These are phyloP conservation scores for Ceratocystis cacaofunesta DNA, from an alignment of 2,329 filamentous ascomycete species.

Conservation along the genomic window DNA sequence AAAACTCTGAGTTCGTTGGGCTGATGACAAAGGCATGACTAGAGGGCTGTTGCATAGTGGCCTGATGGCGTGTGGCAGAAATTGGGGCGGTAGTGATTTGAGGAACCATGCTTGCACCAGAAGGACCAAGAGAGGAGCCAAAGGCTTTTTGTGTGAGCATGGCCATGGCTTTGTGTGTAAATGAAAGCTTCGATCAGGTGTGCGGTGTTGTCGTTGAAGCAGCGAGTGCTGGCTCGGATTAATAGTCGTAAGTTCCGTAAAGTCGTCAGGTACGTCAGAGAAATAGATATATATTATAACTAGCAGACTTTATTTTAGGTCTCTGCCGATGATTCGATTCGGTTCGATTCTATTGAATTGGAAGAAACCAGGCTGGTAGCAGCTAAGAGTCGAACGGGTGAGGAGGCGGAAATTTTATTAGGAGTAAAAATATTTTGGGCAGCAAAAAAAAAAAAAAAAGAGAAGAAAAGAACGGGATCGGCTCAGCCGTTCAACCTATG, in stretches of 20 bases:
- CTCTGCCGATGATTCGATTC: too few species aligned
- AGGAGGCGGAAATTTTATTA: neutral
- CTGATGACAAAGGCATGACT: conserved; percentile 13
- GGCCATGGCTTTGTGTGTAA: conserved; percentile 40
- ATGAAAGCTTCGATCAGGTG: neutral
- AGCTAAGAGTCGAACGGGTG: neutral
- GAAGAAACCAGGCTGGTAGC: neutral
- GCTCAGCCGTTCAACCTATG: conserved; percentile 14
- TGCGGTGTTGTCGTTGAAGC: neutral
- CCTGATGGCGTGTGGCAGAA: conserved; percentile 30
- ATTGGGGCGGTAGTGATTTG: conserved; percentile 34
- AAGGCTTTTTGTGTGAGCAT: conserved; percentile 65
- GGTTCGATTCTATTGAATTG: too few species aligned
- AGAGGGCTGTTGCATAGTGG: conserved; percentile 2
- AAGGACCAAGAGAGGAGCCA: conserved; percentile 42
- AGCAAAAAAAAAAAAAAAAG: conserved; percentile 8
- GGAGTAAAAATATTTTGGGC: neutral
- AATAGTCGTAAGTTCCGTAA: too few species aligned
- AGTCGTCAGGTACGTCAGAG: neutral
- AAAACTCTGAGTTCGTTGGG: conserved; percentile 34
- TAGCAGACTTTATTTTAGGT: neutral
- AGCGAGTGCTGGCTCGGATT: neutral
- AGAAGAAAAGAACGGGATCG: conserved; percentile 8
- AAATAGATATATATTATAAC: neutral
- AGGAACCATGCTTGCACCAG: conserved; percentile 33